Conservation (phyloP, 2,329 filamentous ascomycete genomes). For the Fusarium citri region DNA sequence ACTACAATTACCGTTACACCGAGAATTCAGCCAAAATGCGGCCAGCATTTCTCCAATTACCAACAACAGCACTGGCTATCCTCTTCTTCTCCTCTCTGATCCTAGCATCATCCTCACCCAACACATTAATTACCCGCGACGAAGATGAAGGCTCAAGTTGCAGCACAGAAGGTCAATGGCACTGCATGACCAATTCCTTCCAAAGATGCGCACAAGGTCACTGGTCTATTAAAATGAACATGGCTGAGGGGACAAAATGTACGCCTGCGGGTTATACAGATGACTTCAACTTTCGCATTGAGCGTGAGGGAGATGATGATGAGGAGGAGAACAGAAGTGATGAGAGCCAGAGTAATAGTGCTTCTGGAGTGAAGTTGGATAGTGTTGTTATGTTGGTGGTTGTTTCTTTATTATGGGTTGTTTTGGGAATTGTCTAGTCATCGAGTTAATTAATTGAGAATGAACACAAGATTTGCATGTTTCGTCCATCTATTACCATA, state of each 20-base stretch:
- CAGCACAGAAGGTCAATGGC: constrained; percentile 64
- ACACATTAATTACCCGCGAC: constrained; percentile 34
- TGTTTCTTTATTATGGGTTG: constrained; percentile 13
- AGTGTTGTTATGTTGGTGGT: neutral
- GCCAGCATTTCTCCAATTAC: constrained; percentile 1
- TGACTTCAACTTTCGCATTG: constrained; percentile 52
- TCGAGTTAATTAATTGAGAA: neutral
- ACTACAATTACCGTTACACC: neutral
- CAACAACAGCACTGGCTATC: constrained; percentile 7
- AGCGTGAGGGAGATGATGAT: constrained; percentile 43
- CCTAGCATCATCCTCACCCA: constrained; percentile 7
- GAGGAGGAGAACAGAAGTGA: neutral
- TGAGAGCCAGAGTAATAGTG: constrained; percentile 17
- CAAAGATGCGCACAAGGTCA: constrained; percentile 62
- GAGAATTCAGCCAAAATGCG: constrained; percentile 19
- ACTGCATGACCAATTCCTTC: constrained; percentile 62
- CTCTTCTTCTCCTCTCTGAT: constrained; percentile 25
- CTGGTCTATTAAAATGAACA: constrained; percentile 59
- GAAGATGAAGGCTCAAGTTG: constrained; percentile 55
- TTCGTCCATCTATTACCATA: neutral
- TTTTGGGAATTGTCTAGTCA: neutral
- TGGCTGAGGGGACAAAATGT: constrained; percentile 60
- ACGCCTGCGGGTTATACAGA: constrained; percentile 56
- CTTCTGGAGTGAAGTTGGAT: neutral
- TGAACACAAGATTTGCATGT: neutral